Evolutionary conservation across 306 rosid species (phyloP), one percentile per base, ranked within the genome.

Genomic region (Crotalaria pallida): DNA sequence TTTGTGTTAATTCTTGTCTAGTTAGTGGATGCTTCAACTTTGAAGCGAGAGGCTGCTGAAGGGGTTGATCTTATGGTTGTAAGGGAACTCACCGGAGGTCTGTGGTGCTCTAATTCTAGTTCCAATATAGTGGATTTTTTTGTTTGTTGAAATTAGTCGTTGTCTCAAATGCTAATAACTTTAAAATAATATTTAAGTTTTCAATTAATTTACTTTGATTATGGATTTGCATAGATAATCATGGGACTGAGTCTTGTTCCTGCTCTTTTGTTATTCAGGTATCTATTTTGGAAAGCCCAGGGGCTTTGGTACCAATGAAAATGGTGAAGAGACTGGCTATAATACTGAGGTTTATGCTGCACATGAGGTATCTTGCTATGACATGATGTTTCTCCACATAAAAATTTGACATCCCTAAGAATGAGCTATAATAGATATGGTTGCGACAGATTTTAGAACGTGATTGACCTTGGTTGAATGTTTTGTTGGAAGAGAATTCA

Each of bases 21-120:
- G 98, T 74, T 94, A 59, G 92, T 88, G 48, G 94, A 90, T 72
- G 92, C 98, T 53, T 94, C 98, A 24, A 87, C 97, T 74, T 83
- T 94, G 87, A 94, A 94, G 85, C 88, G 68, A 77, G 97, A 90
- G 83, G 72, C 88, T 58, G 92, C 84, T 29, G 95, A 88, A 74
- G 97, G 97, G 75, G 97, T 90, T 51, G 95, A 94, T 80, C 85
- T 94, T 70, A 87, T 94, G 95, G 94, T 94, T 82, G 84, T 94
- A 70, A 85, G 97, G 80, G 98, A 94, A 72, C 92, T 94, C 58
- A 94, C 95, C 16, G 97, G 97, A 83, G 98, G 98, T 94, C 75
- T 67, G 84, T 63, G n/a, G 10, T 58, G 11, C 73, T 58, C 52
- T 52, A 6, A 7, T 27, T 69, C 57, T 69, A 27, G 36, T 56